Base-by-base conservation (phyloP, 139 green algal species). In the Ettlia oleoabundans region DNA sequence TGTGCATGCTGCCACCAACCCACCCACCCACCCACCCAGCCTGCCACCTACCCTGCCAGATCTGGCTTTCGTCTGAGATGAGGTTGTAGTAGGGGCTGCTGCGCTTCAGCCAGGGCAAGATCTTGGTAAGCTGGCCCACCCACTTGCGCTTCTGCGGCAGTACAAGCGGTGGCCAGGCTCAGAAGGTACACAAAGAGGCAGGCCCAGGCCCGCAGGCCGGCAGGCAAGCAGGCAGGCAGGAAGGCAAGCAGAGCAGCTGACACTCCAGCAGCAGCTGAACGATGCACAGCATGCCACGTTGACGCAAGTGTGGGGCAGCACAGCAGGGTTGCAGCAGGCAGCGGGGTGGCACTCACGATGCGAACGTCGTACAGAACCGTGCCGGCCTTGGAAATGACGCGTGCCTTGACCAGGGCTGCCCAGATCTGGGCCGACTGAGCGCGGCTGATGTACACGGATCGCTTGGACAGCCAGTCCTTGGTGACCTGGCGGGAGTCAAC, bases 41-140 rank as follows among this genome's bases (percentile, higher is more conserved):
- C n/a, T n/a, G n/a, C n/a, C n/a, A n/a, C n/a, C n/a, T n/a, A 78
- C 71, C 71, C 73, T 80, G 53, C 73, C 73, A 80, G 73, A 80
- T 65, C 58, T 80, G 73, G 8, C 35, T 53, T 53, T 80, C 73
- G 73, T 80, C 73, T 15, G 73, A 80, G 19, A 69, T 68, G 9
- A 80, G 73, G 53, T 80, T 80, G 53, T 53, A 80, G 53, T 69
- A 52, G 37, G 35, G 43, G 40, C 15, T 28, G 53, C 24, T 30
- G 35, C 35, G 52, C 73, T 55, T 80, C 4, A 80, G 52, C 73
- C 73, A 80, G 8, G 37, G 26, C 52, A 80, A 10, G 37, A 30
- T 24, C 52, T 52, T n/a, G 35, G 33, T 7, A 51, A 80, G 53
- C 73, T 69, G 24, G 1, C 35, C 19, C 8, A 61, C 63, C 73